Base-by-base conservation (phyloP, 2,329 filamentous ascomycete genomes). In the Microdochium bolleyi region DNA sequence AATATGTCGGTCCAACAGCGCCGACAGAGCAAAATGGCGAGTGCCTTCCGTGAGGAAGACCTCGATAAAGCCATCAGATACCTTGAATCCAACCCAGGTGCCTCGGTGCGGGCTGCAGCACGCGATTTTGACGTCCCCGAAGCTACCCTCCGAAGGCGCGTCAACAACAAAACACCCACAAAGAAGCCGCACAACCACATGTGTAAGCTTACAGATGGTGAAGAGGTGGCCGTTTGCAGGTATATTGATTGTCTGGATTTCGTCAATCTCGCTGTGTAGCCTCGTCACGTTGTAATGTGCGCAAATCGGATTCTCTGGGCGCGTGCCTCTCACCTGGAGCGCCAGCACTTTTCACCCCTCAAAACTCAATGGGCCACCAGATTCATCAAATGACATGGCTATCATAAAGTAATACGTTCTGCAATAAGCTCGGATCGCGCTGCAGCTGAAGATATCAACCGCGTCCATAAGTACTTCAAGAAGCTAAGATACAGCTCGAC, bases 391-490 rank as follows among this genome's bases (percentile, higher is more conserved):
- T 24, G 49, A 24, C 22, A 50, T 19, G 27, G 27, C 11, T 50
- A 50, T 24, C n/a, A 32, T 30, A 30, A 30, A 30, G 27, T 10
- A 30, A 34, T 3, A 34, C n/a, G 24, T 34, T 30, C 27, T n/a
- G 32, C 16, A 50, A 50, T 21, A 30, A 50, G 9, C 24, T 50
- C 27, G 9, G 27, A 50, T 24, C 49, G 49, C n/a, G 3, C 27
- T n/a, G 24, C 27, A 4, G 5, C 49, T 19, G 24, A 50, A 41
- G 34, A 51, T 32, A 22, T 51, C 14, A 19, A 22, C n/a, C n/a
- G 21, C 21, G 34, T 51, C 14, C 16, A 7, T 8, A 27, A 54
- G 24, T 50, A 52, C 49, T 54, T 54, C 49, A 11, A 4, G 32
- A 52, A 48, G 49, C 25, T 54, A 21, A 52, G 44, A 19, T 51